Conservation (phyloP, 768 basidiomycete genomes). For the Chalciporus pseudorubinellus region DNA sequence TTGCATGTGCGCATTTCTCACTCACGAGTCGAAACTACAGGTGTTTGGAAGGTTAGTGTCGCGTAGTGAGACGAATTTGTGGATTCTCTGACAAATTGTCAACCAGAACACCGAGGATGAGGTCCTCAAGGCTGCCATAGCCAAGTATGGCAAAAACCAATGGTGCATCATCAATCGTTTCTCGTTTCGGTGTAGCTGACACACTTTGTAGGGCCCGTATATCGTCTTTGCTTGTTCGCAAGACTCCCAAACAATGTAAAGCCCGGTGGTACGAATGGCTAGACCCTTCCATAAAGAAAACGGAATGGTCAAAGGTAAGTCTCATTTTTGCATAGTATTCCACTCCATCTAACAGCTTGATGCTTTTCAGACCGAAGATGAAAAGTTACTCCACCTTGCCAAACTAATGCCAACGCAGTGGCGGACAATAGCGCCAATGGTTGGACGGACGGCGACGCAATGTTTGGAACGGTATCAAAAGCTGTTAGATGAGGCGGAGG, state of each 20-base stretch:
- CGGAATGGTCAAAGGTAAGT: conserved; percentile 95
- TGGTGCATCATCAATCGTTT: conserved; percentile 46
- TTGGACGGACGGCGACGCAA: conserved; percentile 95
- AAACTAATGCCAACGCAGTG: conserved; percentile 99
- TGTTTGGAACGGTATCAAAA: conserved; percentile 99
- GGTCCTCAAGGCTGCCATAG: conserved; percentile 97
- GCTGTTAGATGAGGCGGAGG: conserved; percentile 94
- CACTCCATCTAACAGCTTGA: neutral
- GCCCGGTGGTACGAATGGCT: conserved; percentile 99
- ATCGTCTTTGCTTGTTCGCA: conserved; percentile 93
- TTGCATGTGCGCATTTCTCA: neutral
- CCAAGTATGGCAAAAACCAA: conserved; percentile 96
- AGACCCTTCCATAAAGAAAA: conserved; percentile 99
- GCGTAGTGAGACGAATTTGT: neutral
- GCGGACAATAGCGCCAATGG: conserved; percentile 98
- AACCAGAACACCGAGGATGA: conserved; percentile 92
- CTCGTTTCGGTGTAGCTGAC: neutral
- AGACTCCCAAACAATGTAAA: conserved; percentile 99
- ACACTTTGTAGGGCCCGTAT: conserved; percentile 78
- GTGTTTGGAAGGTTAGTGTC: conserved; percentile 76
- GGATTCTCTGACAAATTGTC: conserved; percentile 10
- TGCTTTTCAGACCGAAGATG: conserved; percentile 80
- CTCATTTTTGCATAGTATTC: neutral
- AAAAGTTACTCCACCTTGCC: conserved; percentile 95
- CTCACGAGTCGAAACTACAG: conserved; percentile 31